Evolutionary conservation across 345 rosid genomes (phyloP), one percentile per base, ranked within the genome.

Genomic region (Triadica sebifera): DNA sequence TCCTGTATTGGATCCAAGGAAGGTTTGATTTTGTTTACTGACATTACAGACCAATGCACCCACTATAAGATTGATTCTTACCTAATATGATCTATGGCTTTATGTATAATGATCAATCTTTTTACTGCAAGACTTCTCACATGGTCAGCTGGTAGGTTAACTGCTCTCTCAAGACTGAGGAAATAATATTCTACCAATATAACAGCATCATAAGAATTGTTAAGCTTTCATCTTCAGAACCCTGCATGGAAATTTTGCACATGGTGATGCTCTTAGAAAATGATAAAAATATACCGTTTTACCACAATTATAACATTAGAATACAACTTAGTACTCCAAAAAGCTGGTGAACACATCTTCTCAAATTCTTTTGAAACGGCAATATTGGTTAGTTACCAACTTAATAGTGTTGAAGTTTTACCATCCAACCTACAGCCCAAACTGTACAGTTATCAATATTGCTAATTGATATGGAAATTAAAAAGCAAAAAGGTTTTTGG

Each of bases 41-140:
- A 19, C 20, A 19, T 9, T 34, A 52, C 45, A 69, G 11, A 52
- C 47, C 29, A 34, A 29, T 8, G 1, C 60, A 69, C 17, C 37
- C 71, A 65, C 45, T n/a, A 17, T 24, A 80, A n/a, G 1, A 34
- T 4, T 22, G 41, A 47, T 64, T 39, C 39, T 58, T 85, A 87
- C 93, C 87, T 87, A 70, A 66, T 84, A 75, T 69, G 74, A 72
- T 87, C 85, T 15, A 85, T 82, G 55, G 86, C 89, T 81, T 89
- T 84, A 53, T 81, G 77, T 8, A 82, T 83, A 64, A 82, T 71
- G 24, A 87, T 65, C 80, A 89, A 74, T 80, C 89, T 85, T 72
- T 81, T 78, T 78, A 88, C 29, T 47, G 80, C 75, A 76, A 89
- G 81, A 74, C 74, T 77, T 80, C 72, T 81, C 70, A 84, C 39